Percentiles rank a stretch among this genome's conserved stretches.
Evolutionary conservation across 768 basidiomycete species (phyloP).

Genomic region (Mycena maculata): DNA sequence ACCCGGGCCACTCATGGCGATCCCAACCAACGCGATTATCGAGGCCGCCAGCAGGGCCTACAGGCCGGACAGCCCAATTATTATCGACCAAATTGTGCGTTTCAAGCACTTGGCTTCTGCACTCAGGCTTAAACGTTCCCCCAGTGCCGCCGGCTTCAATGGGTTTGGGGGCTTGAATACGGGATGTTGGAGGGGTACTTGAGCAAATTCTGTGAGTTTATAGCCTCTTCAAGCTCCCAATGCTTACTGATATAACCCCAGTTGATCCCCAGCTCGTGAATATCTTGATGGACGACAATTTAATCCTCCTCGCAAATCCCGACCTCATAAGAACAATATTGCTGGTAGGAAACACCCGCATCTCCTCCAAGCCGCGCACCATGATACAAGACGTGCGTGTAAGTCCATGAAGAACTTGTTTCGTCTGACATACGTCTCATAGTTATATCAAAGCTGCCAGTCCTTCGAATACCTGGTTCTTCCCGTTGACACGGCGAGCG

Average conservation of each 20-base stretch:
- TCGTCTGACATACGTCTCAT: background rate
- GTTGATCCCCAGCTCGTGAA: constrained; percentile 2
- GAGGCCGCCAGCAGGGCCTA: background rate
- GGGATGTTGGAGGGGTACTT: background rate
- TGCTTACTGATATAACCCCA: background rate
- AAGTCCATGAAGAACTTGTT: background rate
- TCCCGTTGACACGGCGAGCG: background rate
- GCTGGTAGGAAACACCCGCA: background rate
- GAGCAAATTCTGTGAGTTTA: background rate
- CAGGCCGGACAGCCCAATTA: background rate
- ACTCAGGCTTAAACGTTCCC: background rate
- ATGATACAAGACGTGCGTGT: constrained; percentile 9
- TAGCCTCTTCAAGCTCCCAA: too few species aligned
- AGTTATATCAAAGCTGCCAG: background rate
- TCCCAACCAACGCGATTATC: background rate
- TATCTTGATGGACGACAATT: background rate
- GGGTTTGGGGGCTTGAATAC: constrained; percentile 14
- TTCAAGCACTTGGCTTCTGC: background rate
- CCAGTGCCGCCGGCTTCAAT: constrained; percentile 4
- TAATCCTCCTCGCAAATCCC: constrained; percentile 7
- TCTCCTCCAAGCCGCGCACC: background rate
- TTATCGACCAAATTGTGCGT: background rate
- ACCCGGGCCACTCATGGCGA: too few species aligned
- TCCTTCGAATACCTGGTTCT: constrained; percentile 15
- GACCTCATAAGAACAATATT: background rate